A percentile compares a stretch with the other conserved stretches of the same genome.
phyloP scores from a whole-genome alignment of 108 stramenopile species.

The Skeletonema menzelii region DNA sequence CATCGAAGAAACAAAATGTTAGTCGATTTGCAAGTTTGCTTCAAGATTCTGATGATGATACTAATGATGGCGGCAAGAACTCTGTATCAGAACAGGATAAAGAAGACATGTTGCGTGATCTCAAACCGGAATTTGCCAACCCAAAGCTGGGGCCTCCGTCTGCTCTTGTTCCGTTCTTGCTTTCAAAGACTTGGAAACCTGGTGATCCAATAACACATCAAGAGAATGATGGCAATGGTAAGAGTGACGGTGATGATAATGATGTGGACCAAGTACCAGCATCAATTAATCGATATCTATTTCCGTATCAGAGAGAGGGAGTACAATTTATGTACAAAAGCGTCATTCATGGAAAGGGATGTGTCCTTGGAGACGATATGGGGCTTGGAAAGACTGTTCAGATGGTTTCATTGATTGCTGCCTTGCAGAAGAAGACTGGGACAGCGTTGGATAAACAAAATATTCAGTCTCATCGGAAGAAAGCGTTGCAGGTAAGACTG shows the following conservation, averaged over 20 bases:
- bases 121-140: conserved; percentile 65
- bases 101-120: conserved; percentile 2
- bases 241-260: conserved; percentile 24
- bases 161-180: conserved; percentile 43
- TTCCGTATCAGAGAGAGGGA: conserved; percentile 74
- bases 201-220: conserved; percentile 7
- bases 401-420: conserved; percentile 70
- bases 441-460: conserved; percentile 49
- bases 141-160: conserved; percentile 73
- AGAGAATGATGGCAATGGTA: conserved; percentile 35
- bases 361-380: conserved; percentile 75
- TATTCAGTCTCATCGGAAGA: conserved; percentile 36
- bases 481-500: conserved; percentile 33
- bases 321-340: conserved; percentile 76
- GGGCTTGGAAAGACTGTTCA: conserved; percentile 79
- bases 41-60: conserved; percentile 15
- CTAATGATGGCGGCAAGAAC: conserved; percentile 1
- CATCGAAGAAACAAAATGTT: conserved; percentile 1
- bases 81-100: conserved; percentile 21
- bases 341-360: conserved; percentile 55
- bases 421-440: conserved; percentile 77
- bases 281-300: conserved; percentile 78
- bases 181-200: conserved; percentile 12
- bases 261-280: conserved; percentile 63
- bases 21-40: conserved; percentile 4